Evolutionary conservation across 192 early-diverging fungal species (phyloP).

Genomic region (Radiomyces spectabilis): DNA sequence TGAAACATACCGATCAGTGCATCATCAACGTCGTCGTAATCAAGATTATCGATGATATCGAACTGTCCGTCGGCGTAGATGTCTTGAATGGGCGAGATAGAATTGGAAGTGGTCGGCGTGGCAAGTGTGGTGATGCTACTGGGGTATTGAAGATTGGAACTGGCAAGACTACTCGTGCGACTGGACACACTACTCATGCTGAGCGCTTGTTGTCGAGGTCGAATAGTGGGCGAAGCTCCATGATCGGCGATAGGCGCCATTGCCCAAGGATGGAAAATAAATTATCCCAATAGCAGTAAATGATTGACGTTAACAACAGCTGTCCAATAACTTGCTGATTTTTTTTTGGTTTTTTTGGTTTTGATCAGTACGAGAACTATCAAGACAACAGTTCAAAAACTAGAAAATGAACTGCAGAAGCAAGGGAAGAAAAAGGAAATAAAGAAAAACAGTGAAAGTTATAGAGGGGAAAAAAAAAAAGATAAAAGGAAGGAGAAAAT

Average conservation of each 20-base stretch:
- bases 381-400: background rate
- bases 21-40: slow-evolving; percentile 24
- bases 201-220: background rate
- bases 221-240: background rate
- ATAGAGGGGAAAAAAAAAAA: background rate
- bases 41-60: slow-evolving; percentile 20
- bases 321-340: background rate
- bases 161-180: background rate
- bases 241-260: too few relatives aligned
- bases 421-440: background rate
- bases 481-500: slow-evolving; percentile 3
- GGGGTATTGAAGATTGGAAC: background rate
- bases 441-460: background rate
- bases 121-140: background rate
- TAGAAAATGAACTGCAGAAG: background rate
- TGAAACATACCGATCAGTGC: slow-evolving; percentile 18
- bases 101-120: background rate
- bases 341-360: background rate
- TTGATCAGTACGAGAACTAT: background rate
- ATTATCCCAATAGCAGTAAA: too few relatives aligned
- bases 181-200: background rate
- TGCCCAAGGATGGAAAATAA: too few relatives aligned
- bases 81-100: background rate
- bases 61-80: background rate
- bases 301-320: too few relatives aligned